Evolutionary conservation across 2,329 filamentous ascomycete species (phyloP).

Genomic region (Xenosphaeropsis pyriputrescens): DNA sequence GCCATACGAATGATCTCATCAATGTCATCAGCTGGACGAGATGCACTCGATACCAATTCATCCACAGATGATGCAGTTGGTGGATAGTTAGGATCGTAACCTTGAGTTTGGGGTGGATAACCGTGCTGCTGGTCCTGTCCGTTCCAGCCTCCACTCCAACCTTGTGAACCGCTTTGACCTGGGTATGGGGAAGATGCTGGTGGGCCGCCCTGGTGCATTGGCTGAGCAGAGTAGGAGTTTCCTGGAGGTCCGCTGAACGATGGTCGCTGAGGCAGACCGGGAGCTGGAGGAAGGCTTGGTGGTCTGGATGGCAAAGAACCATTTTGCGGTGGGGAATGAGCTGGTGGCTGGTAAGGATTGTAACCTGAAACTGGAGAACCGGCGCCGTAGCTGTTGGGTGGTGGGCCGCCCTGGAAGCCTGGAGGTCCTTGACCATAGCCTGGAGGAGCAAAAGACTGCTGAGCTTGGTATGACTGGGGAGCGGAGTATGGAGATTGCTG

Average conservation of each 20-base stretch:
- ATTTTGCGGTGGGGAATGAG: constrained; percentile 21
- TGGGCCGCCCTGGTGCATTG: constrained; percentile 33
- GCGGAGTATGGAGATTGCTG: constrained; percentile 16
- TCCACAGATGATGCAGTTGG: constrained; percentile 28
- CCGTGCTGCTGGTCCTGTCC: constrained; percentile 20
- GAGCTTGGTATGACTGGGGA: constrained; percentile 15
- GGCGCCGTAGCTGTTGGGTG: constrained; percentile 21
- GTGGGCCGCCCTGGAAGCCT: constrained; percentile 13
- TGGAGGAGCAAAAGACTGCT: constrained; percentile 16
- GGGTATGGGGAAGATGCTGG: constrained; percentile 14
- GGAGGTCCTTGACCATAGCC: constrained; percentile 14
- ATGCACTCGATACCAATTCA: constrained; percentile 29
- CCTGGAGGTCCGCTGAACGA: constrained; percentile 35
- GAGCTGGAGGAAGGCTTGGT: constrained; percentile 35
- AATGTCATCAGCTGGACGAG: constrained; percentile 41
- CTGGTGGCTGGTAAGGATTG: constrained; percentile 24
- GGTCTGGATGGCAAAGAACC: constrained; percentile 31
- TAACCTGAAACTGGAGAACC: constrained; percentile 25
- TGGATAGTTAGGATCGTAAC: constrained; percentile 16
- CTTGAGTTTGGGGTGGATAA: constrained; percentile 19
- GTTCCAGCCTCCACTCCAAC: constrained; percentile 17
- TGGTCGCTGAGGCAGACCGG: constrained; percentile 45
- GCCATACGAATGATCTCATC: constrained; percentile 51
- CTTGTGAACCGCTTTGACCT: constrained; percentile 10
- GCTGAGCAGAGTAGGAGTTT: constrained; percentile 33